A percentile compares a stretch with the other conserved stretches of the same genome.
Conservation (phyloP, 176 grass and related monocot genomes). For the Tuctoria greenei region DNA sequence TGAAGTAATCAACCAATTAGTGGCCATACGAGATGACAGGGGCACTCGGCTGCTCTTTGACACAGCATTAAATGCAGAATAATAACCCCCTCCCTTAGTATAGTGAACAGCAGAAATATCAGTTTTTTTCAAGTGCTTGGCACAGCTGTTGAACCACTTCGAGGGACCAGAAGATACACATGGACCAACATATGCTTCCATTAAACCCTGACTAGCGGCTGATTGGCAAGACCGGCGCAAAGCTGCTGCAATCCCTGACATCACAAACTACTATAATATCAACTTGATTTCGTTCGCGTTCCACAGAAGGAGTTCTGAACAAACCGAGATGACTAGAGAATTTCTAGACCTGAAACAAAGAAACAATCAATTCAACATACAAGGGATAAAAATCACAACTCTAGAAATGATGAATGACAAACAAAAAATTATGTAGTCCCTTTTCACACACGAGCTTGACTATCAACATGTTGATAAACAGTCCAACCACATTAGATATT, state of each 20-base stretch:
- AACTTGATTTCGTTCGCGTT: conserved; percentile 11
- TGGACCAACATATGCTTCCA: conserved; percentile 37
- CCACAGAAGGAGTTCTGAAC: conserved; percentile 7
- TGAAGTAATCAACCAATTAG: conserved; percentile 34
- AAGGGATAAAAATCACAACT: not conserved
- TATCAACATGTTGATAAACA: not conserved
- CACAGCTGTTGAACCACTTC: conserved; percentile 33
- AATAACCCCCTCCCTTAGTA: conserved; percentile 26
- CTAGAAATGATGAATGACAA: not conserved
- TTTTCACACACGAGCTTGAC: not conserved
- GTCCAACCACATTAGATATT: not conserved
- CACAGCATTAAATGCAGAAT: conserved; percentile 22
- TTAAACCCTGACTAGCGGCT: conserved; percentile 27
- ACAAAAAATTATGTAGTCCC: not conserved
- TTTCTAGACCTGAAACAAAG: conserved; percentile 19
- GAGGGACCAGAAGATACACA: conserved; percentile 31
- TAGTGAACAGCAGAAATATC: not conserved
- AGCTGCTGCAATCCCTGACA: conserved; percentile 35
- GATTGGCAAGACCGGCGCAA: conserved; percentile 24
- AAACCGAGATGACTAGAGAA: not conserved
- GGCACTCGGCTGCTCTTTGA: conserved; percentile 20
- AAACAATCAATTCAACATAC: not conserved
- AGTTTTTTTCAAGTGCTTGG: conserved; percentile 30
- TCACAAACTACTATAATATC: conserved; percentile 18
- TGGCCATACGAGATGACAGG: conserved; percentile 30